Base-by-base conservation (phyloP, 164 flowering plant genomes). In the Vitis cinerea region DNA sequence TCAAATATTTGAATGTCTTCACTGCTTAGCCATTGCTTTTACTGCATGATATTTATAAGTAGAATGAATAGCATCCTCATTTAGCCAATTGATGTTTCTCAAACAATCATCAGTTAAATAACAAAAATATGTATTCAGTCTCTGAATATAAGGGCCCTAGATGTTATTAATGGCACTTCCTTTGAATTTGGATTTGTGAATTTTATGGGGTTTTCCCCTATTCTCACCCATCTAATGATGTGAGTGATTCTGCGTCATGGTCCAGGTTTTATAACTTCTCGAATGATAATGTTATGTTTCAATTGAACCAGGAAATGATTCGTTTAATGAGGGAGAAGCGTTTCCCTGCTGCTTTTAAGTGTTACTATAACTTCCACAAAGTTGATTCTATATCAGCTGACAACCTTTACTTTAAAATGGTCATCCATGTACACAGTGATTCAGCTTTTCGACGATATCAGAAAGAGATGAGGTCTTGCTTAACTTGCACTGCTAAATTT, bases 341-440 rank as follows among this genome's bases (percentile, higher is more conserved):
- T 65, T 90, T 78, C 48, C 97, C 94, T 58, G 90, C 88, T 73
- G 89, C 94, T 66, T 90, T 93, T 70, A 93, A 95, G 78, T 89
- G 93, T 75, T 89, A 90, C 74, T 75, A 82, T 78, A 93, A 91
- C 84, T 89, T 85, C 71, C 94, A 91, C 71, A 93, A 89, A 77
- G 29, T 81, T 49, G 75, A 71, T 17, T 82, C 85, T 11, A 10
- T 80, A 48, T 73, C 94, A 73, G 82, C 63, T 71, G 97, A 91
- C 71, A 82, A 87, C 72, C 83, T 91, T 74, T 81, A 78, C 72
- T 87, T 80, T 68, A 93, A 87, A 78, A 87, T 95, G 99, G 98
- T 93, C 57, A 81, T 95, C 63, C 98, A 95, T 81, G 97, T 93
- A 2, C 95, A 81, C 44, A 88, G 93, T 72, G 98, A 95, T 76